phyloP scores from a whole-genome alignment of 2,329 filamentous ascomycete genomes.

The Pseudopithomyces chartarum region DNA sequence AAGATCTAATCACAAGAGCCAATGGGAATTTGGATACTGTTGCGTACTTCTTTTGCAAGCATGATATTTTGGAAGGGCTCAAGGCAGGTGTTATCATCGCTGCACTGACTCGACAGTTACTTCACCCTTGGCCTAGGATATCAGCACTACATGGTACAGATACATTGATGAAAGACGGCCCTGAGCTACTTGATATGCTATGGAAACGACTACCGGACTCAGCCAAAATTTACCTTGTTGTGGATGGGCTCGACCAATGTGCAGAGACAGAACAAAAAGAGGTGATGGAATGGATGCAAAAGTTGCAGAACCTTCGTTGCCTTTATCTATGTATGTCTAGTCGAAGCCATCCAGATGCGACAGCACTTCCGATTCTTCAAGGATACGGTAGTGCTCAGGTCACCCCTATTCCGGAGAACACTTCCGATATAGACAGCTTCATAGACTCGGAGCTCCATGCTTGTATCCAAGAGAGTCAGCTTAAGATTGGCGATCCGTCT shows the following conservation, averaged over 20 bases:
- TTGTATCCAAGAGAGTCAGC: slow-evolving; percentile 5
- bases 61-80: slow-evolving; percentile 21
- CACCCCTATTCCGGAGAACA: slow-evolving; percentile 21
- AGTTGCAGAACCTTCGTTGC: too few species aligned
- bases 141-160: slow-evolving; percentile 23
- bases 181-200: too few species aligned
- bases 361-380: too few species aligned
- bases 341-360: slow-evolving; percentile 27
- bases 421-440: background rate
- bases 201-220: too few species aligned
- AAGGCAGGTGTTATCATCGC: slow-evolving; percentile 20
- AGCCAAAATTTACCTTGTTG: too few species aligned
- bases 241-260: too few species aligned
- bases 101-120: slow-evolving; percentile 41
- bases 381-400: slow-evolving; percentile 12
- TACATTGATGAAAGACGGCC: slow-evolving; percentile 34
- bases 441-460: slow-evolving; percentile 15
- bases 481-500: too few species aligned
- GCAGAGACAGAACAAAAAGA: too few species aligned
- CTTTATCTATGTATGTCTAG: slow-evolving; percentile 10
- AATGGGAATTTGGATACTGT: background rate
- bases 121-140: slow-evolving; percentile 25
- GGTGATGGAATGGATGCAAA: too few species aligned
- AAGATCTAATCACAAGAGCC: slow-evolving; percentile 7
- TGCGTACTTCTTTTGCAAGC: slow-evolving; percentile 23